Conservation (phyloP, 768 basidiomycete genomes). For the Mrakia blollopis region DNA sequence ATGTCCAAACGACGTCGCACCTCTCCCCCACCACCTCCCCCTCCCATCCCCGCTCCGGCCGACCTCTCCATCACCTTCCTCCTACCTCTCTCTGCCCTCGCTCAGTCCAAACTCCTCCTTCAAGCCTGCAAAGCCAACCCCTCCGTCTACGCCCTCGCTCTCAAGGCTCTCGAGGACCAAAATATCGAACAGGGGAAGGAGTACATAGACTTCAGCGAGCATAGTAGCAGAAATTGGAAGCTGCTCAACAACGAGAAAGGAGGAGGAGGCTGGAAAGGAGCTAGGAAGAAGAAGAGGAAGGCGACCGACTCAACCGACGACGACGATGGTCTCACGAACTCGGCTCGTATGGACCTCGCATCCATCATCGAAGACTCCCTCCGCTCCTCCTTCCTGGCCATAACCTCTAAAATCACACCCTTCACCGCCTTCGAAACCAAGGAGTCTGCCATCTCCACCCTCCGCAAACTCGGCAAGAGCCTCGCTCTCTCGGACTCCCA, state of each 20-base stretch:
- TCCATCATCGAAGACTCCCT: not conserved
- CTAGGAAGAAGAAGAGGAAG: not conserved
- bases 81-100: no score
- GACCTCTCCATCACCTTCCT: no score
- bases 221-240: not conserved
- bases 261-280: not conserved
- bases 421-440: not conserved
- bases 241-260: not conserved
- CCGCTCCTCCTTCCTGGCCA: not conserved
- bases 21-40: no score
- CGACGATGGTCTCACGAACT: not conserved
- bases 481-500: not conserved
- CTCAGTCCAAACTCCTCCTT: not conserved
- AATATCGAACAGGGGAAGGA: not conserved
- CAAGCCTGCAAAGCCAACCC: not conserved
- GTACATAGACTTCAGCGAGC: not conserved
- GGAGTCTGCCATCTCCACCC: not conserved
- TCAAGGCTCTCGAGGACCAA: not conserved
- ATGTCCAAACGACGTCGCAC: no score
- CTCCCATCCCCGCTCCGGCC: no score
- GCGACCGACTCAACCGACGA: not conserved
- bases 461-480: not conserved
- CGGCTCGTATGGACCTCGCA: not conserved
- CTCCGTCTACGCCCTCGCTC: not conserved
- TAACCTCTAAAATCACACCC: not conserved